These are phyloP conservation scores for Agaricus sinodeliciosus DNA, from an alignment of 768 basidiomycete species.

Conservation along the genomic window DNA sequence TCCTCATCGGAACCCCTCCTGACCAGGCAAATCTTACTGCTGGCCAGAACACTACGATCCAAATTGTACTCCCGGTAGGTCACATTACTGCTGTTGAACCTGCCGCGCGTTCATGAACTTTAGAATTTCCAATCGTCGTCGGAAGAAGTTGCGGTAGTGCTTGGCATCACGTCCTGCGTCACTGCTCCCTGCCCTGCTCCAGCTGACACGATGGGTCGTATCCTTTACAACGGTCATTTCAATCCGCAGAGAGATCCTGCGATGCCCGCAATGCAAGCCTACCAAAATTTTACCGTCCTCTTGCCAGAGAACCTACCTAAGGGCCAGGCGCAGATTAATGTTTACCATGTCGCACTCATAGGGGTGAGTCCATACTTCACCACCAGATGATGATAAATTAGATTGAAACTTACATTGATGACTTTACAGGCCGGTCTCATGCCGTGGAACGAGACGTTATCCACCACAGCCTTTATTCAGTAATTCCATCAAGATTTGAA, in stretches of 20 bases:
- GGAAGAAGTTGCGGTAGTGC: conserved; percentile 37
- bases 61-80: conserved; percentile 5
- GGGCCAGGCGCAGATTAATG: conserved; percentile 29
- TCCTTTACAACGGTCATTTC: conserved; percentile 43
- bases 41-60: neutral
- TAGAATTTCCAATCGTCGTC: conserved; percentile 5
- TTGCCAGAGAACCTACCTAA: conserved; percentile 23
- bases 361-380: conserved; percentile 32
- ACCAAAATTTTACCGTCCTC: conserved; percentile 38
- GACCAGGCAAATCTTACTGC: neutral
- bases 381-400: no score
- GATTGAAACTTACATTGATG: no score
- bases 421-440: no score
- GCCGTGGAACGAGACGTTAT: no score
- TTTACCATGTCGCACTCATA: conserved; percentile 30
- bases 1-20: conserved; percentile 1
- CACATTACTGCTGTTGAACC: neutral
- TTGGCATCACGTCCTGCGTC: conserved; percentile 34
- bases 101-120: no score
- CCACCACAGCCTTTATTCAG: no score
- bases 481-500: no score
- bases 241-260: conserved; percentile 26
- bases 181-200: conserved; percentile 17
- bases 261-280: conserved; percentile 25
- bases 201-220: conserved; percentile 27